Conservation (phyloP, 1,284 basidiomycete species). For the Moniliophthora roreri region DNA sequence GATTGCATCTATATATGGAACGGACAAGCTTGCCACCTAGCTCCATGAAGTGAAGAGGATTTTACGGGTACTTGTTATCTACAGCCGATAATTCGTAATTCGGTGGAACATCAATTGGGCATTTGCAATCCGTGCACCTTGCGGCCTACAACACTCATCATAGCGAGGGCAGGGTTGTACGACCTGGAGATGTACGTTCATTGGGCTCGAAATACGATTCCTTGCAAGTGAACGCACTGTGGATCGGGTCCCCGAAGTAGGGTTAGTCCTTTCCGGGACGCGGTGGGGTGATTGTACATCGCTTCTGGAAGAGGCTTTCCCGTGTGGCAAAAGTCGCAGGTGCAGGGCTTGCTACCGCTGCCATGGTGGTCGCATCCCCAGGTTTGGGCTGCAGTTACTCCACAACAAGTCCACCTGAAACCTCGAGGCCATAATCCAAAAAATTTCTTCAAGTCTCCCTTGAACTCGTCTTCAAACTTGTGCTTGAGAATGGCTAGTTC, state of each 20-base stretch:
- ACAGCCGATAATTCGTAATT: too few relatives aligned
- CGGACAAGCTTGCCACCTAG: too few relatives aligned
- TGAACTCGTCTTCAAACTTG: slow-evolving; percentile 27
- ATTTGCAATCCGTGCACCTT: slow-evolving; percentile 24
- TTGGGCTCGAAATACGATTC: too few relatives aligned
- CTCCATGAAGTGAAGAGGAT: too few relatives aligned
- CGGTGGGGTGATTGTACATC: slow-evolving; percentile 28
- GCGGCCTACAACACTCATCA: slow-evolving; percentile 19
- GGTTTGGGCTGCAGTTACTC: slow-evolving; percentile 15
- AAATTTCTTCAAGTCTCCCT: slow-evolving; percentile 27
- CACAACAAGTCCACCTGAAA: slow-evolving; percentile 38
- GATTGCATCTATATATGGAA: too few relatives aligned
- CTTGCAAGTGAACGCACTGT: background rate
- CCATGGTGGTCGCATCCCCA: slow-evolving; percentile 40
- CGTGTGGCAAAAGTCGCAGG: slow-evolving; percentile 39
- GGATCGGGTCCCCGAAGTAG: slow-evolving; percentile 34
- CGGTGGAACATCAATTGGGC: slow-evolving; percentile 3
- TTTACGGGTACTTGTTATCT: too few relatives aligned
- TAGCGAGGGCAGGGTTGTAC: slow-evolving; percentile 20
- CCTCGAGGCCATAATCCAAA: slow-evolving; percentile 28
- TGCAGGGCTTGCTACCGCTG: slow-evolving; percentile 32
- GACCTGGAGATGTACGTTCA: slow-evolving; percentile 22
- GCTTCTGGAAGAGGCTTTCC: slow-evolving; percentile 31
- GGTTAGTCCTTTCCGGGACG: slow-evolving; percentile 27
- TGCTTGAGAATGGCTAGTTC: slow-evolving; percentile 26